phyloP scores from a whole-genome alignment of 129 eudicot genomes.

The Kitagawia praeruptora region DNA sequence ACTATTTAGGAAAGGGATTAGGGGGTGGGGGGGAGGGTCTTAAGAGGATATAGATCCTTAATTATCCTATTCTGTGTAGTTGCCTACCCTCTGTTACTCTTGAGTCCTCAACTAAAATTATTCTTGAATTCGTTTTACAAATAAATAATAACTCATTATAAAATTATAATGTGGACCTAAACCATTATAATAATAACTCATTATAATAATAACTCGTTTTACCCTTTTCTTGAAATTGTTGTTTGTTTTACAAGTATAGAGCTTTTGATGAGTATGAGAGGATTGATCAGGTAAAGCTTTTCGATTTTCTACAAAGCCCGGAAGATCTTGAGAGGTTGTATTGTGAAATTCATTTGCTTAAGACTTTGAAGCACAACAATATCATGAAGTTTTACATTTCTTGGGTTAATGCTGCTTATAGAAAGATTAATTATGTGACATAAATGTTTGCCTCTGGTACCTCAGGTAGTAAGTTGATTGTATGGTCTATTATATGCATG shows the following conservation, averaged over 20 bases:
- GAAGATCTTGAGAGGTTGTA: slow-evolving; percentile 87
- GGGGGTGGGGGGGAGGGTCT: no score
- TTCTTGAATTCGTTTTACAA: no score
- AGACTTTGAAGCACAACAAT: slow-evolving; percentile 80
- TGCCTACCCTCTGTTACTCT: no score
- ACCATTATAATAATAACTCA: no score
- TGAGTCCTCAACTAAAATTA: no score
- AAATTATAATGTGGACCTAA: no score
- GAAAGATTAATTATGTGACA: slow-evolving; percentile 86
- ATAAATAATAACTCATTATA: no score
- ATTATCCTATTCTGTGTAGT: no score
- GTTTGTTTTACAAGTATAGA: slow-evolving; percentile 45
- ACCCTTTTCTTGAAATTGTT: neutral
- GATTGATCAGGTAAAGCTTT: slow-evolving; percentile 81
- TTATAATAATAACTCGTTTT: no score
- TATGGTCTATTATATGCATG: neutral
- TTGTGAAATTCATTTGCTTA: slow-evolving; percentile 80
- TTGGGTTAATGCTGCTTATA: slow-evolving; percentile 77
- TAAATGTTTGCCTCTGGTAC: slow-evolving; percentile 98
- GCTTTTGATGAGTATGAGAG: slow-evolving; percentile 97
- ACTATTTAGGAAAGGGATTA: no score
- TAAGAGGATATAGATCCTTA: no score
- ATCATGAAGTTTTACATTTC: slow-evolving; percentile 89
- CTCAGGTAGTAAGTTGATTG: slow-evolving; percentile 70
- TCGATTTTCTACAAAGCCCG: slow-evolving; percentile 71